Base-by-base conservation (phyloP, 768 basidiomycete species). In the Sporobolomyces pararoseus region DNA sequence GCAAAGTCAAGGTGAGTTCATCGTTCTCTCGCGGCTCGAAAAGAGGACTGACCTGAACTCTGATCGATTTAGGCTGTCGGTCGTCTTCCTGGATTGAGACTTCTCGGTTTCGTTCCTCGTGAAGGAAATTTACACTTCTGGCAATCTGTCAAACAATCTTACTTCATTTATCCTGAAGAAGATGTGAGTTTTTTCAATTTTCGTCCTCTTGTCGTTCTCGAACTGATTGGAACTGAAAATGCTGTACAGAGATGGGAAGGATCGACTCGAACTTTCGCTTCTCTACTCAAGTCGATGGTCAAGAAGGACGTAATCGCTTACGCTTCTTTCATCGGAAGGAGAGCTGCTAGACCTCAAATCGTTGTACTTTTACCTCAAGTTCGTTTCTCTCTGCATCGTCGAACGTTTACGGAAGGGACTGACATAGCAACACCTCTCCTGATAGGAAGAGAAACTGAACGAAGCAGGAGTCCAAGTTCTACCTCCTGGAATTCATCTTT, bases 111-210 rank as follows among this genome's bases (percentile, higher is more conserved):
- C 82, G 92, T 93, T 78, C 68, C 68, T 25, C 70, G 63, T 10
- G 27, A 68, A 21, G 83, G 88, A 62, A 84, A 83, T 17, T 83
- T 98, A 2, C 80, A 81, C 2, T 89, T 94, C 73, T 89, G 93
- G 77, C 91, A 97, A 77, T 95, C 94, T 74, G 80, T 96, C 76
- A 95, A 91, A 76, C 93, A 97, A 79, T 88, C 93, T 0, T 80
- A 86, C 53, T 98, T 98, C 78, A 85, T 98, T 64, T 90, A 91
- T 78, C 96, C 96, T 0, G 88, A 94, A 76, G 96, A 99, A 78
- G 81, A 85, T 80, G 95, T 91, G 71, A 63, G 84, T 78, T 7
- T 23, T 14, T 7, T 31, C 39, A 10, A n/a, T n/a, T 47, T 5
- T 62, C n/a, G 7, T 37, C 19, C 32, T 14, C 23, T 4, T 23